Evolutionary conservation across 441 rosid genomes (phyloP).

Genomic region (California macrophylla): DNA sequence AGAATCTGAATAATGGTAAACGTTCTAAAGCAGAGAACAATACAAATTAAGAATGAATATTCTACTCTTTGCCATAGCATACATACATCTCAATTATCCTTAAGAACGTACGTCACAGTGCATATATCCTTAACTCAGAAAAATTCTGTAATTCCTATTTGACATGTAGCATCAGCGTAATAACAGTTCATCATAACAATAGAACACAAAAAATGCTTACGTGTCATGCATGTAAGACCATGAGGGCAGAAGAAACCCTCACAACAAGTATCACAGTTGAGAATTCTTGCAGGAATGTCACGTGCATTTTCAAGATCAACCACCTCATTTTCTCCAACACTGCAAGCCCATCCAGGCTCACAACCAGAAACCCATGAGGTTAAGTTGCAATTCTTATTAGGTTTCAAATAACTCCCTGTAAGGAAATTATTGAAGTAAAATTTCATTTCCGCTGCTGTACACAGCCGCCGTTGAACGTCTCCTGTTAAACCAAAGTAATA

Average conservation of each 20-base stretch:
- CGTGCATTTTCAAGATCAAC: conserved; percentile 46
- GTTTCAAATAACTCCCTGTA: conserved; percentile 34
- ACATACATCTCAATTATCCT: neutral
- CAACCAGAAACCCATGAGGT: conserved; percentile 85
- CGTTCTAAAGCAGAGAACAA: too few species aligned
- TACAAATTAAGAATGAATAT: too few species aligned
- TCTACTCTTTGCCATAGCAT: neutral
- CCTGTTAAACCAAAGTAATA: conserved; percentile 35
- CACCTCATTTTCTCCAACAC: conserved; percentile 30
- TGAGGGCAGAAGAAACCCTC: conserved; percentile 89
- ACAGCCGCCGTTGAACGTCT: conserved; percentile 39
- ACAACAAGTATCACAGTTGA: conserved; percentile 59
- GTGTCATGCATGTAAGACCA: conserved; percentile 94
- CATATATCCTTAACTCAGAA: neutral
- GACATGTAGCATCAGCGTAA: neutral
- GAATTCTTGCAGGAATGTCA: conserved; percentile 52
- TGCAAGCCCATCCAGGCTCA: conserved; percentile 98
- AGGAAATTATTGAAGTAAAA: conserved; percentile 55
- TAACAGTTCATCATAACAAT: too few species aligned
- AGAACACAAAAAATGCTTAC: conserved; percentile 35
- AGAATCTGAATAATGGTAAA: too few species aligned
- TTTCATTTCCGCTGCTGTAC: conserved; percentile 74
- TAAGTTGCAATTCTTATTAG: conserved; percentile 70
- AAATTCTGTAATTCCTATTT: neutral
- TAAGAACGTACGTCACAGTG: neutral